Conservation (phyloP, 805 yeast species). For the Clavispora vitiphila region DNA sequence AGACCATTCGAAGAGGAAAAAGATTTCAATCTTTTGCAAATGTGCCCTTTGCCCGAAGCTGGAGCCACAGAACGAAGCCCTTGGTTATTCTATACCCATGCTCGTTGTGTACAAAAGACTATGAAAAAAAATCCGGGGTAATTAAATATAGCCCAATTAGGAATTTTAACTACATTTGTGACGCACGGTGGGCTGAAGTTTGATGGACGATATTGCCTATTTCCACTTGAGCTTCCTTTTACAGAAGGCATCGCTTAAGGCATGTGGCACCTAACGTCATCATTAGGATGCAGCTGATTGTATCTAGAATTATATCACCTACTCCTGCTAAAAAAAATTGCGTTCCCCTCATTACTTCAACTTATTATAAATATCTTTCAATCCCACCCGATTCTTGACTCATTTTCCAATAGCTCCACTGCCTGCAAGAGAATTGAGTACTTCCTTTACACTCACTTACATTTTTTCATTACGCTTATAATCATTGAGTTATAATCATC, state of each 20-base stretch:
- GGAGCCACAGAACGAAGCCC: neutral
- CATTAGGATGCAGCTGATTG: neutral
- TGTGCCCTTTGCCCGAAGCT: too few species aligned
- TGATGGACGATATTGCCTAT: neutral
- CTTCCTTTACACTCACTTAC: neutral
- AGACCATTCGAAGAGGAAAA: too few species aligned
- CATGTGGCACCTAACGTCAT: neutral
- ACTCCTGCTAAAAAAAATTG: neutral
- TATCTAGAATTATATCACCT: neutral
- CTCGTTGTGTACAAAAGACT: neutral
- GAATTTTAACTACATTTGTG: slow-evolving; percentile 2
- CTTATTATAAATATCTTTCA: slow-evolving; percentile 4
- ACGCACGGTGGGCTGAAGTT: neutral
- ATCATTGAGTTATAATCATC: too few species aligned
- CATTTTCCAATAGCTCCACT: neutral
- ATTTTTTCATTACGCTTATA: too few species aligned
- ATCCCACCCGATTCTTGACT: too few species aligned
- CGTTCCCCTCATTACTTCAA: neutral
- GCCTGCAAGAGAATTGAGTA: too few species aligned
- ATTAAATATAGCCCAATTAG: slow-evolving; percentile 1
- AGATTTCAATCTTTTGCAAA: too few species aligned
- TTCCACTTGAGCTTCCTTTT: neutral
- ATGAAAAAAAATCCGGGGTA: slow-evolving; percentile 2
- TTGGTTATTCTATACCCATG: neutral
- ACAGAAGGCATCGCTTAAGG: neutral